Evolutionary conservation across 768 basidiomycete species (phyloP), one percentile per base, ranked within the genome.

Genomic region (Albatrellus ellisii): DNA sequence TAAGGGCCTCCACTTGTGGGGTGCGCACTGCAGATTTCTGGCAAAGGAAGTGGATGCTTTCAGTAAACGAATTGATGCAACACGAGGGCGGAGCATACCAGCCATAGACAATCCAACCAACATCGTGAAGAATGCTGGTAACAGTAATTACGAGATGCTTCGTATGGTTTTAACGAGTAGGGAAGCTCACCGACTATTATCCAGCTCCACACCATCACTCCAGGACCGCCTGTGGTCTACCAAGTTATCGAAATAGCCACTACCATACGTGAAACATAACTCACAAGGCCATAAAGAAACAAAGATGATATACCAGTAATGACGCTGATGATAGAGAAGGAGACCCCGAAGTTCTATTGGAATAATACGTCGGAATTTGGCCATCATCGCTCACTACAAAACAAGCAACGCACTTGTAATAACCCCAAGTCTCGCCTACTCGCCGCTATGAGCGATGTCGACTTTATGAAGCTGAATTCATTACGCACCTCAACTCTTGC

Each of bases 121-220:
- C 68, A 78, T 72, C 1, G 82, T 87, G 54, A 78, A 78, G 49
- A 68, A 70, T 5, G 78, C 75, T 77, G 41, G 32, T 35, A 14
- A 6, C 8, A 25, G 1, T 24, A 15, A 15, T 29, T 37, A 43
- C 54, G 38, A 8, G 28, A 20, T 15, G n/a, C 15, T n/a, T 32
- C 15, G 26, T 20, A 26, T 31, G 3, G 26, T 43, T 3, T 11
- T 15, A 36, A 12, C 26, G 39, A 31, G 21, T 46, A 5, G 42
- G n/a, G 8, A 42, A 36, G 48, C 75, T 45, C 48, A 79, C 75
- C 59, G 27, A 77, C 78, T 26, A 79, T 67, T 3, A 79, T 54
- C 72, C 74, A 83, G 14, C 78, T 77, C 77, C 78, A 81, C 0
- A 78, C 77, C 80, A 83, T 85, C 3, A 81, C 79, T 0, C 66